These are phyloP conservation scores for Cytospora schulzeri DNA, from an alignment of 2,329 filamentous ascomycete species.

Conservation along the genomic window DNA sequence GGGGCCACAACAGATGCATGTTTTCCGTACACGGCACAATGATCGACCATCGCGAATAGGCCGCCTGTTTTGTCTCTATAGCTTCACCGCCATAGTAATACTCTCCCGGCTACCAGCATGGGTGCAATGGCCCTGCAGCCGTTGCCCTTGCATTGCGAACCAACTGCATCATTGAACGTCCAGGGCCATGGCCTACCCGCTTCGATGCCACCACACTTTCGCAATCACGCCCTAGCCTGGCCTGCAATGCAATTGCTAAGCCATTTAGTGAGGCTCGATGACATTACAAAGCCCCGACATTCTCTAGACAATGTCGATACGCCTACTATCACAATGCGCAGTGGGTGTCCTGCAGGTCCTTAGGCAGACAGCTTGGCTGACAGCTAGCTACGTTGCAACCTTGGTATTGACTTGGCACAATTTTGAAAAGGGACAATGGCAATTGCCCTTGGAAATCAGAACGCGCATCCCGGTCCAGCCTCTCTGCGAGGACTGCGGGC, in stretches of 20 bases:
- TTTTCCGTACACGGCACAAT: background rate
- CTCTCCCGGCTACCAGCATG: background rate
- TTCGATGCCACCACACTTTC: background rate
- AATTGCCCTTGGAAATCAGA: background rate
- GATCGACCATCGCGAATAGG: background rate
- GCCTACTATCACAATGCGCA: background rate
- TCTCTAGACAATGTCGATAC: background rate
- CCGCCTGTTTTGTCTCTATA: background rate
- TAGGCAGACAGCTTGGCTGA: background rate
- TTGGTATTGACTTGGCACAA: background rate
- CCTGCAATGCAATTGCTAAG: constrained; percentile 21
- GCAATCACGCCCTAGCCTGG: background rate
- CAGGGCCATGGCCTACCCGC: background rate
- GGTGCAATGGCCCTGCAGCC: background rate
- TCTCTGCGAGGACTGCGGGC: constrained; percentile 7
- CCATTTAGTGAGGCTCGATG: background rate
- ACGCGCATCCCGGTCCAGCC: background rate
- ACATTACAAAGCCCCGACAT: constrained; percentile 12
- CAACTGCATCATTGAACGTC: background rate
- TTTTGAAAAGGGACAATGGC: background rate
- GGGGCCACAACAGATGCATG: background rate
- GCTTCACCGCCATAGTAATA: constrained; percentile 14
- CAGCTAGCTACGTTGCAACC: constrained; percentile 6
- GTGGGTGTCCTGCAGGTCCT: background rate
- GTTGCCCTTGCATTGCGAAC: background rate